Evolutionary conservation across 257 asterid species (phyloP).

Genomic region (Lithospermum erythrorhizon): DNA sequence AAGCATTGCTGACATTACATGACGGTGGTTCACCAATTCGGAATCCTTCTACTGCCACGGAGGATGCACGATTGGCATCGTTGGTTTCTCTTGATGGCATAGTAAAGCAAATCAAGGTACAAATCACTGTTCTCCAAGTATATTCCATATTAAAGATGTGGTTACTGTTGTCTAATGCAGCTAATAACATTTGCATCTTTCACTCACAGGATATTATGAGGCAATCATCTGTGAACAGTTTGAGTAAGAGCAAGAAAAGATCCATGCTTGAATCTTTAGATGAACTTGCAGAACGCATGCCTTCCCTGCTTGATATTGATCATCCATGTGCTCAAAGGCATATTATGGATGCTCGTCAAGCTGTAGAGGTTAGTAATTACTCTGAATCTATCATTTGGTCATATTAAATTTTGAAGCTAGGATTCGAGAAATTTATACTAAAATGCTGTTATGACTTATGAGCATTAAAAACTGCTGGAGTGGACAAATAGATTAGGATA

Average conservation of each 20-base stretch:
- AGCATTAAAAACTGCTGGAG: not conserved
- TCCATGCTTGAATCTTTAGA: conserved; percentile 61
- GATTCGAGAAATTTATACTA: not conserved
- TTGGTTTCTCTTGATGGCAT: conserved; percentile 85
- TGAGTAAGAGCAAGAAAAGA: conserved; percentile 77
- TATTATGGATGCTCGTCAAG: conserved; percentile 71
- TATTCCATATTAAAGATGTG: not conserved
- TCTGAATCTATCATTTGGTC: too few relatives aligned
- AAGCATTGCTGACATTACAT: conserved; percentile 57
- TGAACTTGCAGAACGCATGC: conserved; percentile 80
- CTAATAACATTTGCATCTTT: conserved; percentile 7
- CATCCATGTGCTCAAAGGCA: conserved; percentile 90
- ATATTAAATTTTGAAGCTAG: not conserved
- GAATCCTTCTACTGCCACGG: conserved; percentile 91
- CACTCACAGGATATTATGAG: conserved; percentile 68
- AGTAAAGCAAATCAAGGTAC: conserved; percentile 86
- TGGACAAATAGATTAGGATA: too few relatives aligned
- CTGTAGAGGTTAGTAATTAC: conserved; percentile 53
- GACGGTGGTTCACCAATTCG: conserved; percentile 68
- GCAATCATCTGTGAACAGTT: conserved; percentile 55
- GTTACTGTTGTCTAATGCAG: not conserved
- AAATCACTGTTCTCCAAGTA: conserved; percentile 7
- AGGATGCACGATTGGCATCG: conserved; percentile 97
- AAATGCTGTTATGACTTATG: too few relatives aligned
- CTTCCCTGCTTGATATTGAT: conserved; percentile 87